Percentiles rank a stretch among this genome's conserved stretches.
These are phyloP conservation scores for Pythium sp. DNA, from an alignment of 352 stramenopile genomes.

Conservation along the genomic window DNA sequence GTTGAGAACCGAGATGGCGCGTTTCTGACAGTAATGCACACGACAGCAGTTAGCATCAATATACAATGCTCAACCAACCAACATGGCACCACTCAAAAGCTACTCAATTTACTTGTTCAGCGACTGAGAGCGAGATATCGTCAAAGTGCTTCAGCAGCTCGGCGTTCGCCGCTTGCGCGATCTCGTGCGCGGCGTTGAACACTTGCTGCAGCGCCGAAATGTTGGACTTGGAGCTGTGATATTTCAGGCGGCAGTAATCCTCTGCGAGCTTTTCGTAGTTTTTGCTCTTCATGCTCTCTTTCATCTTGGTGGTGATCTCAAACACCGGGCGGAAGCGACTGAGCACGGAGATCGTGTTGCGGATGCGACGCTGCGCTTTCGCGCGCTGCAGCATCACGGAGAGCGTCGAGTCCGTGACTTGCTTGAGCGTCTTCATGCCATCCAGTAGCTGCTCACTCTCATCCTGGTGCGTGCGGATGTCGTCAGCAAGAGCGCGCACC, in stretches of 20 bases:
- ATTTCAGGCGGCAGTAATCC: slow-evolving; percentile 67
- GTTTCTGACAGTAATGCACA: slow-evolving; percentile 29
- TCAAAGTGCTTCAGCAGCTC: slow-evolving; percentile 66
- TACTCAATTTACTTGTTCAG: slow-evolving; percentile 42
- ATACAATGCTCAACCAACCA: neutral
- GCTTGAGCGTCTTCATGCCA: slow-evolving; percentile 58
- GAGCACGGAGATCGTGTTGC: slow-evolving; percentile 70
- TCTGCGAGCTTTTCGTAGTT: slow-evolving; percentile 76
- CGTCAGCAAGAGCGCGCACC: slow-evolving; percentile 55
- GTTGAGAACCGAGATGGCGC: slow-evolving; percentile 55
- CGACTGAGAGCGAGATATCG: slow-evolving; percentile 51
- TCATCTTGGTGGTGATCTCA: slow-evolving; percentile 77
- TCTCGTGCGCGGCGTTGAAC: slow-evolving; percentile 53
- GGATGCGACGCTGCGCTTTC: slow-evolving; percentile 74
- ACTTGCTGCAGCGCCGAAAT: slow-evolving; percentile 56
- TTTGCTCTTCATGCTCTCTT: slow-evolving; percentile 49
- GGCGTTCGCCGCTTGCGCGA: slow-evolving; percentile 52
- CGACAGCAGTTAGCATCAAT: neutral
- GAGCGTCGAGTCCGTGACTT: slow-evolving; percentile 61
- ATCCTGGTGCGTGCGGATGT: slow-evolving; percentile 58
- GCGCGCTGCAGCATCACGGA: slow-evolving; percentile 75
- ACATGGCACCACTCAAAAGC: neutral
- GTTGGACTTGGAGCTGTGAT: slow-evolving; percentile 63
- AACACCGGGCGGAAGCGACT: slow-evolving; percentile 65
- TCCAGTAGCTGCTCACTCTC: slow-evolving; percentile 50